phyloP scores from a whole-genome alignment of 768 basidiomycete species.

The Russula ochroleuca region DNA sequence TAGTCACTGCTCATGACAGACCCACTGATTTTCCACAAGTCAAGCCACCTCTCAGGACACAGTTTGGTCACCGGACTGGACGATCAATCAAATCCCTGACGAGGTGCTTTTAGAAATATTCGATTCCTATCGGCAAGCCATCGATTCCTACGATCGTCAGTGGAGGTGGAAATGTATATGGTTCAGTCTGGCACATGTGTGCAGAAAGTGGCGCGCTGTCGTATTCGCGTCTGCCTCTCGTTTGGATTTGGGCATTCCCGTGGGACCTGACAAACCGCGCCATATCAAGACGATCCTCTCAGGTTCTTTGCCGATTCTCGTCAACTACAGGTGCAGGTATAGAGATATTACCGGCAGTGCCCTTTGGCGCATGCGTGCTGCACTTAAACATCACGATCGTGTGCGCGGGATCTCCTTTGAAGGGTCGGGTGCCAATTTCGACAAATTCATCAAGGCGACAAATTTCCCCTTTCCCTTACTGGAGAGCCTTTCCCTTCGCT shows the following conservation, averaged over 20 bases:
- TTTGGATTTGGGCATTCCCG: background rate
- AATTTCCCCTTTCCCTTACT: background rate
- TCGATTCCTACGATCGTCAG: background rate
- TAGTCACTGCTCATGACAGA: too few species aligned
- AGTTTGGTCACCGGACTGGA: too few species aligned
- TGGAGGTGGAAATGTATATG: slow-evolving; percentile 26
- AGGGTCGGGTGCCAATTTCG: background rate
- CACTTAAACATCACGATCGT: background rate
- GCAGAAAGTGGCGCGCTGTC: slow-evolving; percentile 7
- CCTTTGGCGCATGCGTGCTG: background rate
- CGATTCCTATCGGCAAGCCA: too few species aligned
- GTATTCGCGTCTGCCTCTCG: slow-evolving; percentile 1
- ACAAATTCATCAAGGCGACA: background rate
- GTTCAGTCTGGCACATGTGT: slow-evolving; percentile 9
- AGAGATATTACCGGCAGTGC: background rate
- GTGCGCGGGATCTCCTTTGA: background rate
- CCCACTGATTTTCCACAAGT: too few species aligned
- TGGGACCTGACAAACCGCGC: background rate
- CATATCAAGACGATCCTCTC: background rate
- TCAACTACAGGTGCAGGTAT: background rate
- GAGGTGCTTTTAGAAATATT: too few species aligned
- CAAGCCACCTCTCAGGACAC: too few species aligned
- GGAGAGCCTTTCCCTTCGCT: background rate
- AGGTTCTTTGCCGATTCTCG: background rate
- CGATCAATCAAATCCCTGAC: too few species aligned